Evolutionary conservation across 2,329 filamentous ascomycete species (phyloP).

Genomic region (Incumbomyces delicatus): DNA sequence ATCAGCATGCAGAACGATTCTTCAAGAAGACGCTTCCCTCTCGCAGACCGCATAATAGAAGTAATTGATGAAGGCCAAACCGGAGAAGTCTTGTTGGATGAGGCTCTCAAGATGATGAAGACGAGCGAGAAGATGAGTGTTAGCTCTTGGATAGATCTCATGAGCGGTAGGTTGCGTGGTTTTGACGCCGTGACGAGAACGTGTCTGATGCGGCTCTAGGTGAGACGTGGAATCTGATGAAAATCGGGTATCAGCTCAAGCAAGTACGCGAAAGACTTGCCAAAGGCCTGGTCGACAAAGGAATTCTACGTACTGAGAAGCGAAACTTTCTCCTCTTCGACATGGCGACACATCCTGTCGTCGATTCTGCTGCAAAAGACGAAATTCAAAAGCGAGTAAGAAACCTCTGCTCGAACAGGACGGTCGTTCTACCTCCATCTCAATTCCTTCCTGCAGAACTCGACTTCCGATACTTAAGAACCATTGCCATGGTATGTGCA

Average conservation of each 20-base stretch:
- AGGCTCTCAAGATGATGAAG: conserved; percentile 99
- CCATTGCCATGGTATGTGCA: conserved; percentile 92
- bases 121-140: conserved; percentile 99
- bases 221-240: conserved; percentile 99
- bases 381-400: conserved; percentile 89
- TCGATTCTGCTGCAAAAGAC: conserved; percentile 92
- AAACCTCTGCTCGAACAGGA: conserved; percentile 85
- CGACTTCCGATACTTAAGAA: conserved; percentile 87
- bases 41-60: conserved; percentile 89
- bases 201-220: conserved; percentile 44
- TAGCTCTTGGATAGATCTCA: conserved; percentile 95
- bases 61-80: conserved; percentile 94
- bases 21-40: conserved; percentile 77
- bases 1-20: conserved; percentile 98
- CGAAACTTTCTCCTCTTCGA: conserved; percentile 99
- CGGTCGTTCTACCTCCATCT: conserved; percentile 75
- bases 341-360: conserved; percentile 97
- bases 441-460: conserved; percentile 89
- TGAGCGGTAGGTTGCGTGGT: conserved; percentile 65
- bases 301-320: conserved; percentile 96
- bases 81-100: conserved; percentile 91
- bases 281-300: conserved; percentile 97
- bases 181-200: neutral
- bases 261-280: conserved; percentile 95
- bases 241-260: conserved; percentile 98